These are phyloP conservation scores for Stephania cephalantha DNA, from an alignment of 164 flowering plant species.

Conservation along the genomic window DNA sequence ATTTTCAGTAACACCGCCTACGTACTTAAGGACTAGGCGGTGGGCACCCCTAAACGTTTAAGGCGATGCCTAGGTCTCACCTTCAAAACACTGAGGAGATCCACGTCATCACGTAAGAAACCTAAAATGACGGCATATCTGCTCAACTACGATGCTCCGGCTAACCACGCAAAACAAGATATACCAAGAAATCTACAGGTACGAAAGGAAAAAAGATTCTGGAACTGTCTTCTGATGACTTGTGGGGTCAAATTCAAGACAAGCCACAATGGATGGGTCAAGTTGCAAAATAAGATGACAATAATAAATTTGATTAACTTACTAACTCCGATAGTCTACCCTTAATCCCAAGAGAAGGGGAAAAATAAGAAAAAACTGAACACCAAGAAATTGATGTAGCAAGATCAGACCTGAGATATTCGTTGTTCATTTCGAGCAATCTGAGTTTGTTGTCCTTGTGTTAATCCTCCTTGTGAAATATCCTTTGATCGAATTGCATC, in stretches of 20 bases:
- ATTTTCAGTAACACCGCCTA: no score
- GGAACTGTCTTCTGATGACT: background rate
- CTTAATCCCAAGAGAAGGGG: background rate
- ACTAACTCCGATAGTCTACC: background rate
- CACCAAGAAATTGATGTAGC: background rate
- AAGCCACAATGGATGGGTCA: background rate
- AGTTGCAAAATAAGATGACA: background rate
- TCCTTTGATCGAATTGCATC: conserved; percentile 93
- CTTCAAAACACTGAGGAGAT: no score
- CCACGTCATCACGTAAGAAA: no score
- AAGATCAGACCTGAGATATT: conserved; percentile 64
- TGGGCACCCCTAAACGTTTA: no score
- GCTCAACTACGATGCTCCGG: background rate
- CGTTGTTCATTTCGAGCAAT: conserved; percentile 97
- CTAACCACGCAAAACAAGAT: background rate
- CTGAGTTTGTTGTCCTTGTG: conserved; percentile 99
- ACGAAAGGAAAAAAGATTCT: no score
- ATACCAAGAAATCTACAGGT: background rate
- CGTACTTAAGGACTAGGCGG: no score
- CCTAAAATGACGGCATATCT: background rate
- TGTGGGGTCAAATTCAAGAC: background rate
- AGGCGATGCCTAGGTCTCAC: no score
- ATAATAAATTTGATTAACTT: background rate
- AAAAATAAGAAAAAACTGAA: background rate
- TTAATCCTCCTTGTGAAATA: conserved; percentile 93